Base-by-base conservation (phyloP, 1,284 basidiomycete genomes). In the Heterobasidion occidentale region DNA sequence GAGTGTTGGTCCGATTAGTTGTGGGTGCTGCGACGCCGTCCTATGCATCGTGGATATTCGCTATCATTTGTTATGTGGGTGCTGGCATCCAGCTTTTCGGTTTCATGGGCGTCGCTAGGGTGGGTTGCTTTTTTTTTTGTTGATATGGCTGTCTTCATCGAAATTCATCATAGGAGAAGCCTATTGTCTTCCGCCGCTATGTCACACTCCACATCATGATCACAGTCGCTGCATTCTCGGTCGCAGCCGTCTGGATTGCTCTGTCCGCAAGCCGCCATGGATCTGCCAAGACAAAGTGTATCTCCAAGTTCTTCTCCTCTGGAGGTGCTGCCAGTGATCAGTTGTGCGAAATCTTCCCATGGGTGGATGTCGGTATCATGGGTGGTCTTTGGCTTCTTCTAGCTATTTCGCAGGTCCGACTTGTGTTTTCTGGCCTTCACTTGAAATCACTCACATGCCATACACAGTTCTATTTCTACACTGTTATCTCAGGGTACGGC, bases 281-380 rank as follows among this genome's bases (percentile, higher is more conserved):
- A 20, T 78, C 77, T 4, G 91, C 92, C 6, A 77, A 89, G 62
- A 64, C 75, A 0, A 75, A 77, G 7, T 97, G 94, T 69, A 70
- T 86, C 59, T 65, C 67, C 4, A 73, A 80, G 53, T 91, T 86
- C 74, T 89, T 86, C 63, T 60, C 58, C 47, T 59, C 54, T 9
- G 60, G 61, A 46, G 59, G 63, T 20, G 34, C 50, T 36, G 81
- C 89, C 69, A 85, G 81, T 8, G 70, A 84, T 50, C 83, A 79
- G 1, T 75, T 96, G 15, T 96, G 94, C 72, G 77, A 86, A 53
- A 87, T 94, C 55, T 94, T 96, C 67, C 78, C 92, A 7, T 96
- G 92, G 92, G 88, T 91, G 6, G 88, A 91, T 66, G 74, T 96
- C n/a, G 94, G 94, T 42, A 74, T 96, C 60, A 94, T 96, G 92